These are phyloP conservation scores for Phoenix dactylifera DNA, from an alignment of 176 grass and related monocot genomes.

Conservation along the genomic window DNA sequence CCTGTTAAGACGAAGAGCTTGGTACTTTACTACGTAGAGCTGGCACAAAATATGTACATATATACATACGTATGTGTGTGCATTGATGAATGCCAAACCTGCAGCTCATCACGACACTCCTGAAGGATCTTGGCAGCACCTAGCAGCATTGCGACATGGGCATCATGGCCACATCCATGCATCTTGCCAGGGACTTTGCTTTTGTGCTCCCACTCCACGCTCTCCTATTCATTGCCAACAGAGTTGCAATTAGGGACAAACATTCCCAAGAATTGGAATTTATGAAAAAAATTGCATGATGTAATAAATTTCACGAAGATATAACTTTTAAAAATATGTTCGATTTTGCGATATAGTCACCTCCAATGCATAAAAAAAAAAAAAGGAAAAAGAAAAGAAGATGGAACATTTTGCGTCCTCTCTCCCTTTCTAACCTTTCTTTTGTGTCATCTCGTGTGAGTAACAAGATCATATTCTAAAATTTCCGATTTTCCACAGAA, in stretches of 20 bases:
- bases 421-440: too few relatives aligned
- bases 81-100: slow-evolving; percentile 34
- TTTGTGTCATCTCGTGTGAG: too few relatives aligned
- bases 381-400: not conserved
- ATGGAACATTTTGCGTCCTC: not conserved
- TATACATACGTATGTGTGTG: too few relatives aligned
- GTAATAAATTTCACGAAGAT: not conserved
- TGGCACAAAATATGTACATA: too few relatives aligned
- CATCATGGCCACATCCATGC: slow-evolving; percentile 97
- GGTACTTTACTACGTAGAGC: too few relatives aligned
- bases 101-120: slow-evolving; percentile 56
- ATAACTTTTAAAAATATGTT: not conserved
- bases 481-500: too few relatives aligned
- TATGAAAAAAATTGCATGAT: not conserved
- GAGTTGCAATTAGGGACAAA: not conserved
- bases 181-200: slow-evolving; percentile 94
- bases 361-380: not conserved
- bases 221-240: slow-evolving; percentile 47
- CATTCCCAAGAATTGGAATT: too few relatives aligned
- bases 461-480: too few relatives aligned
- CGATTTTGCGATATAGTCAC: too few relatives aligned
- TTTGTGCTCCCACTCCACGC: slow-evolving; percentile 93
- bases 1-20: too few relatives aligned
- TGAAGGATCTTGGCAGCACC: slow-evolving; percentile 97
- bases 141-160: slow-evolving; percentile 74